These are phyloP conservation scores for Breynia disticha DNA, from an alignment of 441 rosid species.

Conservation along the genomic window DNA sequence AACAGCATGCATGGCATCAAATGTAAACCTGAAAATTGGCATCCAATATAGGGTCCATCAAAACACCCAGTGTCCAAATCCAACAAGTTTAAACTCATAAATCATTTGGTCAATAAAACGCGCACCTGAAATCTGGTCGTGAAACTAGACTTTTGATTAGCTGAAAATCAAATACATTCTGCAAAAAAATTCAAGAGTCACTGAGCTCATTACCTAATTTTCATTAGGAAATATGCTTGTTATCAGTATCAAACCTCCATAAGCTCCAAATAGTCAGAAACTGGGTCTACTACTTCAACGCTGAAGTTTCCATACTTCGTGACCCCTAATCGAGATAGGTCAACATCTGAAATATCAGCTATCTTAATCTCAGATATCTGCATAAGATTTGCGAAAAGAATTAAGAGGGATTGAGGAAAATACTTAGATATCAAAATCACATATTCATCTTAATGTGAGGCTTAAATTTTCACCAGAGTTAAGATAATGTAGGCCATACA, in stretches of 20 bases:
- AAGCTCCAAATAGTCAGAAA: constrained; percentile 83
- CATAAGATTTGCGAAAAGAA: constrained; percentile 14
- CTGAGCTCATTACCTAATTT: constrained; percentile 6
- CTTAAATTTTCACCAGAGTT: no score
- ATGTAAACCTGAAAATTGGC: constrained; percentile 47
- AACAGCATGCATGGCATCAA: constrained; percentile 98
- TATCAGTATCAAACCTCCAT: constrained; percentile 60
- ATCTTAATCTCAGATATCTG: constrained; percentile 82
- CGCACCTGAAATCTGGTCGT: constrained; percentile 68
- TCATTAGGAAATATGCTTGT: constrained; percentile 9
- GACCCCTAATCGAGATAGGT: constrained; percentile 64
- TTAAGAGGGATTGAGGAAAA: constrained; percentile 10
- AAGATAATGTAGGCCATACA: no score
- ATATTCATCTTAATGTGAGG: no score
- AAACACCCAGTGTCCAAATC: neutral
- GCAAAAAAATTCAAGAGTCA: constrained; percentile 32
- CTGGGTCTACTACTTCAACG: constrained; percentile 88
- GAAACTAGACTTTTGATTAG: constrained; percentile 74
- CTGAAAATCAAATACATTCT: constrained; percentile 78
- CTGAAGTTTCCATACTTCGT: constrained; percentile 56
- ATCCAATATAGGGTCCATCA: constrained; percentile 11
- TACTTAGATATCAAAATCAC: constrained; percentile 1
- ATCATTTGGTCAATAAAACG: constrained; percentile 10
- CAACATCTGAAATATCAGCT: constrained; percentile 78
- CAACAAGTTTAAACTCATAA: neutral